These are phyloP conservation scores for Vigna angularis DNA, from an alignment of 306 rosid genomes.

Conservation along the genomic window DNA sequence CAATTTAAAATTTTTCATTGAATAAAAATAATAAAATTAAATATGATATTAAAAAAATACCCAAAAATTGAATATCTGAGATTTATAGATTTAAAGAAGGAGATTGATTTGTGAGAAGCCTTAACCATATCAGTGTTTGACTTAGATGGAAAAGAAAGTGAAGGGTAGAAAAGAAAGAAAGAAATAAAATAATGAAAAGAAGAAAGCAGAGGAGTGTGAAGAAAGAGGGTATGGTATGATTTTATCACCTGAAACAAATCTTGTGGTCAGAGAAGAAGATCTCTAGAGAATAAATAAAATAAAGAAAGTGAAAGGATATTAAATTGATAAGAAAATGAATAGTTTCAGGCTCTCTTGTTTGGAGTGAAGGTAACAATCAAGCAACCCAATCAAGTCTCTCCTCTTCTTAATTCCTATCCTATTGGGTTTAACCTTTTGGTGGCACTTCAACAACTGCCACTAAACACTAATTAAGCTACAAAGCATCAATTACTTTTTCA, in stretches of 20 bases:
- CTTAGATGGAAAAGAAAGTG: constrained; percentile 25
- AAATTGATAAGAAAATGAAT: constrained; percentile 43
- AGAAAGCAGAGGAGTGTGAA: constrained; percentile 28
- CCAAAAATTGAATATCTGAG: too few relatives aligned
- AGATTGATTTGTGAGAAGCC: too few relatives aligned
- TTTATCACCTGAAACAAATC: constrained; percentile 77
- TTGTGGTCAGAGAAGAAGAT: constrained; percentile 75
- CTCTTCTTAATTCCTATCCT: constrained; percentile 52
- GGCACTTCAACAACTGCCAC: constrained; percentile 60
- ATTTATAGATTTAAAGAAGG: too few relatives aligned
- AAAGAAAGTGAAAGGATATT: constrained; percentile 38
- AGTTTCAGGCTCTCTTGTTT: constrained; percentile 74
- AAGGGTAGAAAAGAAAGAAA: constrained; percentile 16
- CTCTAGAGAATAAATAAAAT: constrained; percentile 50
- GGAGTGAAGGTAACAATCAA: constrained; percentile 93
- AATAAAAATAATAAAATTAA: too few relatives aligned
- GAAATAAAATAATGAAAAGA: constrained; percentile 26
- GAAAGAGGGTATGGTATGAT: constrained; percentile 60
- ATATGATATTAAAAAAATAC: too few relatives aligned
- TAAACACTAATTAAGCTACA: constrained; percentile 46
- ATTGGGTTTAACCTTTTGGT: constrained; percentile 72
- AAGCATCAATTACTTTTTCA: constrained; percentile 52
- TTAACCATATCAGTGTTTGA: too few relatives aligned
- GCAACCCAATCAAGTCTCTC: constrained; percentile 58
- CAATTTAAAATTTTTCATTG: too few relatives aligned